A percentile compares a stretch with the other conserved stretches of the same genome.
Conservation (phyloP, 2,329 filamentous ascomycete genomes). For the Xylogone sp. region DNA sequence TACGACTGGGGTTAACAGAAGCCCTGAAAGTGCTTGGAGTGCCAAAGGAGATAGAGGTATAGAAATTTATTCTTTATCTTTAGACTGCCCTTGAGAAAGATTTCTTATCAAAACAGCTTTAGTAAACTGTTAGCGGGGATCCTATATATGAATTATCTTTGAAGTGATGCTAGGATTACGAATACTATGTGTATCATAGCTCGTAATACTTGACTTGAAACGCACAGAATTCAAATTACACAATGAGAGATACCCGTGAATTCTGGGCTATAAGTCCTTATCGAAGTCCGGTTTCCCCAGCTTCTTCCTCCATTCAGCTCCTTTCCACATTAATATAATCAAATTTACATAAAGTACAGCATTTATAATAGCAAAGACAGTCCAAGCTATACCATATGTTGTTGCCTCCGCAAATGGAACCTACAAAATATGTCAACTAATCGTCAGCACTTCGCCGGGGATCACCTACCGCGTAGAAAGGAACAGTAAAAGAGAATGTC, state of each 20-base stretch:
- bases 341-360: neutral
- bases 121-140: no score
- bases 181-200: no score
- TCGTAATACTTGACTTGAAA: no score
- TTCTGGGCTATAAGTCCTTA: neutral
- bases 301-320: neutral
- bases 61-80: no score
- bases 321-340: neutral
- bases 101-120: no score
- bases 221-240: no score
- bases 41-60: constrained; percentile 11
- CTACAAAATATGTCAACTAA: neutral
- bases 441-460: neutral
- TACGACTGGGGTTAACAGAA: constrained; percentile 29
- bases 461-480: no score
- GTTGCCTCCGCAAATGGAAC: neutral
- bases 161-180: no score
- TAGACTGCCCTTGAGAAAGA: no score
- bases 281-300: neutral
- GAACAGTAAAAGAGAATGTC: no score
- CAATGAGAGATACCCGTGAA: no score
- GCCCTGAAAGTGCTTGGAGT: constrained; percentile 35
- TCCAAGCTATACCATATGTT: neutral
- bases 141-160: no score
- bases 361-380: neutral